phyloP scores from a whole-genome alignment of 1,284 basidiomycete genomes.

The Cryptococcus sp. region DNA sequence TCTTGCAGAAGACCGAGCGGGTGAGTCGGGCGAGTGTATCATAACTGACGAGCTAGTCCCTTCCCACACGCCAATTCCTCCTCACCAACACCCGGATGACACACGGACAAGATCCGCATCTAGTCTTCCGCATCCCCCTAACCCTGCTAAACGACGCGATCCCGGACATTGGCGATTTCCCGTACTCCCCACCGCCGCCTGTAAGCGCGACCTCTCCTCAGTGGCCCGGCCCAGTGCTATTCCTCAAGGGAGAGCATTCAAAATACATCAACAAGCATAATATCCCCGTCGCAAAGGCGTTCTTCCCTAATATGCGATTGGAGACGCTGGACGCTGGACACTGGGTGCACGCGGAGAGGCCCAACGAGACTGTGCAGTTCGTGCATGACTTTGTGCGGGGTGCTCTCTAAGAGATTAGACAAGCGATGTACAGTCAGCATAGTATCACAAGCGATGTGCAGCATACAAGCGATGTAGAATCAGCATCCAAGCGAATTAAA shows the following conservation, averaged over 20 bases:
- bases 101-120: slow-evolving; percentile 26
- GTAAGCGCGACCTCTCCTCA: slow-evolving; percentile 26
- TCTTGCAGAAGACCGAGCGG: slow-evolving; percentile 55
- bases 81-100: slow-evolving; percentile 58
- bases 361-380: slow-evolving; percentile 43
- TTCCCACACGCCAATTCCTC: slow-evolving; percentile 59
- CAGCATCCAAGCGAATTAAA: too few species aligned
- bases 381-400: slow-evolving; percentile 42
- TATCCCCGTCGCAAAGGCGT: slow-evolving; percentile 54
- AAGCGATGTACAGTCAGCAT: too few species aligned
- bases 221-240: slow-evolving; percentile 57
- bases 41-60: slow-evolving; percentile 45
- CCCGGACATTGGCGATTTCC: slow-evolving; percentile 58
- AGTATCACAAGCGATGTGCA: too few species aligned
- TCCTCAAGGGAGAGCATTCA: slow-evolving; percentile 59
- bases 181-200: slow-evolving; percentile 51
- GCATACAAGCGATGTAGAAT: too few species aligned
- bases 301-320: slow-evolving; percentile 57
- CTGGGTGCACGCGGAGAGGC: slow-evolving; percentile 55
- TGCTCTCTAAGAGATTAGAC: neutral
- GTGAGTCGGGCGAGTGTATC: slow-evolving; percentile 22
- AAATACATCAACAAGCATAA: slow-evolving; percentile 59
- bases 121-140: slow-evolving; percentile 59
- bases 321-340: slow-evolving; percentile 50
- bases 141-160: slow-evolving; percentile 54